Evolutionary conservation across 2,329 filamentous ascomycete species (phyloP).

Genomic region (Corynespora cassiicola): DNA sequence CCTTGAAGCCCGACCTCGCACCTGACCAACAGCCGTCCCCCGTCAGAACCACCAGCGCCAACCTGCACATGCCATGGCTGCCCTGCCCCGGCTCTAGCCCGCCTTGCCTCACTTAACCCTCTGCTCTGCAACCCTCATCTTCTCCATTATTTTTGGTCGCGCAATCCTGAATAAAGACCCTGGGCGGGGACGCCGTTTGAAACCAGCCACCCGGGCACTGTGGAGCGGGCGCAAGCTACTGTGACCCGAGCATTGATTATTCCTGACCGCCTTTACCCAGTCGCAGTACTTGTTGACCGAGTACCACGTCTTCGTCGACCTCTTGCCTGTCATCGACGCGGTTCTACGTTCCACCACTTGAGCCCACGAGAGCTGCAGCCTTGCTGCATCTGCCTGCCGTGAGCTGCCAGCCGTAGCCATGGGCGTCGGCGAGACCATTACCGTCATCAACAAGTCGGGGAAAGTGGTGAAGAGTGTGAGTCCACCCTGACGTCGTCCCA

Average conservation of each 20-base stretch:
- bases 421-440: constrained; percentile 74
- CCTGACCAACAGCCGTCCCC: too few relatives aligned
- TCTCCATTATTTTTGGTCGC: constrained; percentile 5
- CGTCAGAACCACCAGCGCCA: too few relatives aligned
- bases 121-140: constrained; percentile 7
- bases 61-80: too few relatives aligned
- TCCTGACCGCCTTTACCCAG: constrained; percentile 39
- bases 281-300: constrained; percentile 21
- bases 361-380: constrained; percentile 26
- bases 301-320: constrained; percentile 22
- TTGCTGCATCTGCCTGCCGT: constrained; percentile 17
- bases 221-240: too few relatives aligned
- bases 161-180: constrained; percentile 12
- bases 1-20: constrained; percentile 17
- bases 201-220: too few relatives aligned
- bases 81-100: too few relatives aligned
- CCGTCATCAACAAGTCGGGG: constrained; percentile 88
- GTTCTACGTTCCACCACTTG: constrained; percentile 19
- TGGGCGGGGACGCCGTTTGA: constrained; percentile 10
- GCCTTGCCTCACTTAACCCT: constrained; percentile 41
- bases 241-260: constrained; percentile 22
- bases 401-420: constrained; percentile 26
- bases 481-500: constrained; percentile 26
- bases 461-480: constrained; percentile 89
- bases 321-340: constrained; percentile 8